Evolutionary conservation across 2,329 filamentous ascomycete species (phyloP), one percentile per base, ranked within the genome.

Genomic region (Neonectria faginata): DNA sequence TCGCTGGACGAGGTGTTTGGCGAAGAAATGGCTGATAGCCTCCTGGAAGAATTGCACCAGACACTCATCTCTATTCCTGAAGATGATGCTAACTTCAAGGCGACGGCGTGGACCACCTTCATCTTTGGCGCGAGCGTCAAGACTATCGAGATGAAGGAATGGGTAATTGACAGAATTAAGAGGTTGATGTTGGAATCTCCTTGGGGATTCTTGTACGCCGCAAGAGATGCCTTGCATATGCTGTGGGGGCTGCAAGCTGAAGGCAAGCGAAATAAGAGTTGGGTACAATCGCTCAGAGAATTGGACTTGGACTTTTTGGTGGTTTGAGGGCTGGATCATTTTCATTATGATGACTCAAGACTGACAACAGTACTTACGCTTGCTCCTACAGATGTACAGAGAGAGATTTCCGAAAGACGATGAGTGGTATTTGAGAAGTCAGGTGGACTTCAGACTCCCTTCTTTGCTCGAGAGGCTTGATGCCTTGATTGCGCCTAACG

Each of bases 101-200:
- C 84, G 0, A 86, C 85, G 4, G 81, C 83, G 1, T 88, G 85
- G 85, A 84, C 86, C 0, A 82, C 85, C 0, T 88, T 89, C 58
- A 79, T 88, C 6, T 84, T 83, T 6, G 86, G 85, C 1, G 85
- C 85, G 0, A 84, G 86, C 58, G 82, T 83, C 0, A 79, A 78
- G 47, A 79, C 83, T 6, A 74, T 73, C 0, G 74, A 71, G 25
- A 79, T 80, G 64, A 80, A 84, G 36, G 77, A 77, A 3, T 87
- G 84, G 85, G 82, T 85, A 50, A 79, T 83, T 71, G 75, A 83
- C 25, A 80, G 83, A 20, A 73, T 85, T 25, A 76, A 77, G 41
- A 75, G 76, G 20, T 75, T 82, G 18, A 79, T 82, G 29, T 70
- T 78, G 20, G 75, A 78, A 12, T 82, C 78, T 50, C 82, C 83